Base-by-base conservation (phyloP, 2,329 filamentous ascomycete species). In the Cladophialophora carrionii region DNA sequence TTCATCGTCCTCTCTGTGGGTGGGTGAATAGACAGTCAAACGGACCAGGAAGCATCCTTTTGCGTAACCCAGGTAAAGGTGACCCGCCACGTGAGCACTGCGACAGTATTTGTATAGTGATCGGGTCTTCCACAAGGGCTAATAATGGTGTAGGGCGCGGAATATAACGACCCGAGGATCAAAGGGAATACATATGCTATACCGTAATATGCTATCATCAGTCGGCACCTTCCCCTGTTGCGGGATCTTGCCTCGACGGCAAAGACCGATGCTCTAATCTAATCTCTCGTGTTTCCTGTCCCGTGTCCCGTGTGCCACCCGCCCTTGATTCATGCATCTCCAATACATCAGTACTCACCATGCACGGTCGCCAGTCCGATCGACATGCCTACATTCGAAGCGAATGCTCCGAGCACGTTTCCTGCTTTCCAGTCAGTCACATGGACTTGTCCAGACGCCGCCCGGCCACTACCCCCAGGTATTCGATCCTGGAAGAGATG, bases 341-440 rank as follows among this genome's bases (percentile, higher is more conserved):
- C 22, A 56, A n/a, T 32, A 4, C 34, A 61, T 53, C 57, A 43
- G 48, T 68, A 67, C 24, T 61, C 53, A 12, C 49, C 60, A 59
- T 59, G 49, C 10, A 69, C 64, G 4, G 62, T 57, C 9, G 59
- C 20, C 49, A 63, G 41, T 4, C 63, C 65, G 43, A 69, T 51
- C n/a, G 63, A 56, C 14, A 51, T 34, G 22, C 63, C 61, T 7
- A 69, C 43, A 46, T 69, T 69, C 4, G 49, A 34, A 17, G 65
- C 57, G n/a, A 69, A 69, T 9, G 59, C 43, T 12, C 61, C 62
- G 12, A 68, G 9, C 7, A 55, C 57, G 49, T 69, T 68, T 20
- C 67, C 66, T 68, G 51, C 29, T 53, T 29, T 9, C 55, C 43
- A 4, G 10, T 14, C 22, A n/a, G 31, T 46, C 12, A 6, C 0